phyloP scores from a whole-genome alignment of 208 protist genomes.

The Strigomonas culicis region DNA sequence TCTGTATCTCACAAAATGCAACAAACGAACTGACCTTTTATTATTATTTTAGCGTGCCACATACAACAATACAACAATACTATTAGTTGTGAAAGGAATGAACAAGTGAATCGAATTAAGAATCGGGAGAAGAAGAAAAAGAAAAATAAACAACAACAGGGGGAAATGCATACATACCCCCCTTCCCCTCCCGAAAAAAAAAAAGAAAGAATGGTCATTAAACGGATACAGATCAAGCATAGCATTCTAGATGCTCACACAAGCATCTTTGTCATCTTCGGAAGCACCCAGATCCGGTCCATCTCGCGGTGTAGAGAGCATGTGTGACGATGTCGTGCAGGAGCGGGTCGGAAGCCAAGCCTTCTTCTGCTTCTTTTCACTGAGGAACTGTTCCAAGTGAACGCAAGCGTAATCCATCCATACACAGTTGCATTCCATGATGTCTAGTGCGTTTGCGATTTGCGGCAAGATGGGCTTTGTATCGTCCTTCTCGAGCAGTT shows the following conservation, averaged over 20 bases:
- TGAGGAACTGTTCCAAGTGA: constrained; percentile 48
- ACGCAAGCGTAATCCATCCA: constrained; percentile 71
- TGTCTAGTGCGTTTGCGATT: constrained; percentile 24
- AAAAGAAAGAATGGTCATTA: constrained; percentile 1
- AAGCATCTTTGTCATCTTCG: background rate
- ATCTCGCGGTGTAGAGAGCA: background rate
- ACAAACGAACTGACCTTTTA: too few species aligned
- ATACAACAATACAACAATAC: background rate
- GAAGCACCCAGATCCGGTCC: background rate
- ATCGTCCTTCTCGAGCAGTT: too few species aligned
- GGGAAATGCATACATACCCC: background rate
- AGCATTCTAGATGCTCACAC: constrained; percentile 6
- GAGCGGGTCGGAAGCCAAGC: constrained; percentile 12
- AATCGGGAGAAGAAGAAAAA: background rate
- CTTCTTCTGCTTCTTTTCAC: constrained; percentile 13
- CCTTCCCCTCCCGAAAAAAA: too few species aligned
- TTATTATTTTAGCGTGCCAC: too few species aligned
- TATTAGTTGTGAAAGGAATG: background rate
- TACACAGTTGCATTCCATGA: constrained; percentile 56
- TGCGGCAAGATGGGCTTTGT: too few species aligned
- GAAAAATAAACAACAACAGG: background rate
- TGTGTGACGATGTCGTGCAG: constrained; percentile 8
- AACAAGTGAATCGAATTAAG: background rate
- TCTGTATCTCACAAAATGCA: too few species aligned
- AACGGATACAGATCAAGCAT: constrained; percentile 8